A percentile compares a stretch with the other conserved stretches of the same genome.
Evolutionary conservation across 106 monocot species (phyloP).

Genomic region (Amphibolis antarctica): DNA sequence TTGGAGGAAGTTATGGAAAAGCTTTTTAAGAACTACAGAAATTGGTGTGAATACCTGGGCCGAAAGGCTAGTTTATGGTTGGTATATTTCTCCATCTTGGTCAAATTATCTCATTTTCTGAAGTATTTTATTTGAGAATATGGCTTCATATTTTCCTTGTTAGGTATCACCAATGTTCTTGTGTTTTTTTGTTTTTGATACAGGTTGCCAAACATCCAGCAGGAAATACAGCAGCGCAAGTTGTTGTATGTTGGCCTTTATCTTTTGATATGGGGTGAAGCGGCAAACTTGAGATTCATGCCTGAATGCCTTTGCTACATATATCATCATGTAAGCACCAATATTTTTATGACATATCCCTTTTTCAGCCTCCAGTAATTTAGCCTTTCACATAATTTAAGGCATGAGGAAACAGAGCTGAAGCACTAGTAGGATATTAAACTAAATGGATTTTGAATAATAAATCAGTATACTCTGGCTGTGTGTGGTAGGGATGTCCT

Average conservation of each 20-base stretch:
- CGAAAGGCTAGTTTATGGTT: slow-evolving; percentile 82
- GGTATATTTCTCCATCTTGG: not conserved
- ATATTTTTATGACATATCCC: not conserved
- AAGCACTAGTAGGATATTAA: no score
- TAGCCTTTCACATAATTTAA: no score
- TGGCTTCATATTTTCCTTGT: no score
- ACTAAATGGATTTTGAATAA: no score
- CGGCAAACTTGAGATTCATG: slow-evolving; percentile 95
- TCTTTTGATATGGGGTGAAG: slow-evolving; percentile 98
- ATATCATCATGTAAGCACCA: slow-evolving; percentile 77
- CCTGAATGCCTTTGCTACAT: slow-evolving; percentile 99
- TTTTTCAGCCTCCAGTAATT: no score
- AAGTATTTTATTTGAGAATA: no score
- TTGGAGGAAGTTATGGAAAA: slow-evolving; percentile 75
- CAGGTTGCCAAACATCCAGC: slow-evolving; percentile 82
- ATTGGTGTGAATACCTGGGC: slow-evolving; percentile 87
- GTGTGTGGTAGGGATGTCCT: no score
- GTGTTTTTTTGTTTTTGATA: slow-evolving; percentile 2
- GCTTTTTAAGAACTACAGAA: slow-evolving; percentile 86
- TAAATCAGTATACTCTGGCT: no score
- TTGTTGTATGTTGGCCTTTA: slow-evolving; percentile 95
- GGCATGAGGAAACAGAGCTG: no score
- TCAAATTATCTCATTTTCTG: not conserved
- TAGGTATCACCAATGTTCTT: no score
- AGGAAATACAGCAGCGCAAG: slow-evolving; percentile 87